These are phyloP conservation scores for Phoenix roebelenii DNA, from an alignment of 176 grass and related monocot species.

Conservation along the genomic window DNA sequence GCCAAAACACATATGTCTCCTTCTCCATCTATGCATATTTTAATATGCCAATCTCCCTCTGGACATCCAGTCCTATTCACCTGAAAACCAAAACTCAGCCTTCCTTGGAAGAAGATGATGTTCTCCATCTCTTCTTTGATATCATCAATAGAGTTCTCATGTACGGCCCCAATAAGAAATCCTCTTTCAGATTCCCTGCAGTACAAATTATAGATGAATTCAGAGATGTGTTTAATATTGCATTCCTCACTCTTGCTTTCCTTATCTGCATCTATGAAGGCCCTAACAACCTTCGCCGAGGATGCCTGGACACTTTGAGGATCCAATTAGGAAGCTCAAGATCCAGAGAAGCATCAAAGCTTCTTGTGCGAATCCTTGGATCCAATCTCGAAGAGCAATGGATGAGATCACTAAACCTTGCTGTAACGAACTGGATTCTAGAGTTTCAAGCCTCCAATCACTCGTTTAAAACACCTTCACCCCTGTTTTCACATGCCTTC, in stretches of 20 bases:
- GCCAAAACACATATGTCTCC: constrained; percentile 36
- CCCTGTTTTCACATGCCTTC: constrained; percentile 56
- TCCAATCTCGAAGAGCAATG: constrained; percentile 71
- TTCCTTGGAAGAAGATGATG: constrained; percentile 41
- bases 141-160: constrained; percentile 51
- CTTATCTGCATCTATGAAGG: constrained; percentile 78
- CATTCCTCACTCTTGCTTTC: constrained; percentile 71
- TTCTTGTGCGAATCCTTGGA: constrained; percentile 53
- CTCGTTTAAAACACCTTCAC: constrained; percentile 16
- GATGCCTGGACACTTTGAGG: constrained; percentile 49
- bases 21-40: constrained; percentile 71
- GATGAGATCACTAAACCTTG: constrained; percentile 78
- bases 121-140: constrained; percentile 41
- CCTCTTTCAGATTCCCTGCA: constrained; percentile 38
- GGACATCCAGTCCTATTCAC: constrained; percentile 65
- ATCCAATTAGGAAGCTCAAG: constrained; percentile 46
- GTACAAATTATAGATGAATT: constrained; percentile 41
- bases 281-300: constrained; percentile 45
- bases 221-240: constrained; percentile 60
- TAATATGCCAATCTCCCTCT: constrained; percentile 45
- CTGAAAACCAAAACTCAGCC: constrained; percentile 40
- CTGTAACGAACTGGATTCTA: constrained; percentile 68
- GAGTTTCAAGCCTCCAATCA: constrained; percentile 42
- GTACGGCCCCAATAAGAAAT: constrained; percentile 38
- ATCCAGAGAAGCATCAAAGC: constrained; percentile 48